Evolutionary conservation across 2,329 filamentous ascomycete species (phyloP), one percentile per base, ranked within the genome.

Genomic region (Cryphonectria parasitica): DNA sequence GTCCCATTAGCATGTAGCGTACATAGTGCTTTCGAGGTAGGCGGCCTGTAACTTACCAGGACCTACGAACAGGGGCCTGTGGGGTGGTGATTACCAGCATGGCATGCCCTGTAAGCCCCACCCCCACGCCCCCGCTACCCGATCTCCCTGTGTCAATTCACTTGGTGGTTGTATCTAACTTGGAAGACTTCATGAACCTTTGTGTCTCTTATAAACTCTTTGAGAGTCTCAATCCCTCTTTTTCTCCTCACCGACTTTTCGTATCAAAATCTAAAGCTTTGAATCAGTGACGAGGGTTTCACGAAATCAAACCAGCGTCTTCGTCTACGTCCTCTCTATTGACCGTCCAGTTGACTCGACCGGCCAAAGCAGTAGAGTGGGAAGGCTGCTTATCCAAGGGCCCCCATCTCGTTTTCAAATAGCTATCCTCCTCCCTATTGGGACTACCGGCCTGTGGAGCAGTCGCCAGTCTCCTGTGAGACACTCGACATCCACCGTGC

Each of bases 71-170:
- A 58, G 54, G 54, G 54, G 54, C 54, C 28, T 58, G 54, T 58
- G 54, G 54, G 28, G 25, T 31, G 28, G 17, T 34, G 13, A 15
- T 25, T 56, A 56, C 54, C 15, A 31, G 25, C 54, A 58, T 28
- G 54, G 8, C 54, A 19, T 19, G 54, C 54, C 22, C 45, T 49
- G 45, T 10, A n/a, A 19, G 54, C 25, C 52, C 54, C 54, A 58
- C 54, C 54, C 54, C 54, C 54, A 58, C 54, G 28, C 54, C 54
- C 28, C 36, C 36, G 54, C 54, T 31, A 56, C 28, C 54, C 54
- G 28, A 31, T 56, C 52, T 56, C 52, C 52, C 31, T 15, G 11
- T 56, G 11, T 31, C 2, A 17, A 54, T 54, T 54, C 22, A 52
- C 3, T 31, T 28, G 4, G 25, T 56, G 36, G 36, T 39, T 39